Evolutionary conservation across 495 filamentous ascomycete genomes (phyloP).

Genomic region (Geoglossum glabrum): DNA sequence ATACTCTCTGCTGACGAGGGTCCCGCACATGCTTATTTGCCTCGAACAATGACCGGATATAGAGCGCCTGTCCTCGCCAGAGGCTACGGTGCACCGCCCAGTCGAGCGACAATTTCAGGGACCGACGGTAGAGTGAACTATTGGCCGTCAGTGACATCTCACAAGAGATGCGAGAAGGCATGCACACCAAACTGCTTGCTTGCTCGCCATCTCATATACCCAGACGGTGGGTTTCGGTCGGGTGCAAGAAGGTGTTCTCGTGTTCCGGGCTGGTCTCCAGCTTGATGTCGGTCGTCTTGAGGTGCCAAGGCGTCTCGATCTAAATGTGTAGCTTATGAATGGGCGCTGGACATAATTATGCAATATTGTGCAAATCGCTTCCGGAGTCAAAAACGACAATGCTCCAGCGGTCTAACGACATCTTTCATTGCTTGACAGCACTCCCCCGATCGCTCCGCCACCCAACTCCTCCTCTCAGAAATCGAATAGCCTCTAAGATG

Average conservation of each 20-base stretch:
- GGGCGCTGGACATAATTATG: too few relatives aligned
- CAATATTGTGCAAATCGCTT: neutral
- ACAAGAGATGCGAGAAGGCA: neutral
- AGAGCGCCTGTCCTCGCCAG: slow-evolving; percentile 89
- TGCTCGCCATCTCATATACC: slow-evolving; percentile 13
- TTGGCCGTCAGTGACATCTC: slow-evolving; percentile 1
- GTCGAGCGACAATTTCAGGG: slow-evolving; percentile 79
- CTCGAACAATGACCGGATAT: slow-evolving; percentile 90
- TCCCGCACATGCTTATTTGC: slow-evolving; percentile 75
- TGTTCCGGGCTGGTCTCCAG: too few relatives aligned
- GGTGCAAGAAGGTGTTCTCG: neutral
- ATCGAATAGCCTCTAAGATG: neutral
- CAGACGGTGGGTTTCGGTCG: neutral
- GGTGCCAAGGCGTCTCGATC: neutral
- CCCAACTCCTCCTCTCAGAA: neutral
- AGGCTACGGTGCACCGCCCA: slow-evolving; percentile 80
- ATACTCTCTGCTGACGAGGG: slow-evolving; percentile 70
- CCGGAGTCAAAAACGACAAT: too few relatives aligned
- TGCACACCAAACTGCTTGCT: slow-evolving; percentile 11
- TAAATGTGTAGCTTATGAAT: neutral
- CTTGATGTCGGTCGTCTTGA: neutral
- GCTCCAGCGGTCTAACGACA: neutral
- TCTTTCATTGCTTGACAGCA: neutral
- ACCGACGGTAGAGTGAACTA: slow-evolving; percentile 85
- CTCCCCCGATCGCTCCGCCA: neutral